Percentiles rank a stretch among this genome's conserved stretches.
phyloP scores from a whole-genome alignment of 73 alveolate genomes.

The Paraurostyla sp. region DNA sequence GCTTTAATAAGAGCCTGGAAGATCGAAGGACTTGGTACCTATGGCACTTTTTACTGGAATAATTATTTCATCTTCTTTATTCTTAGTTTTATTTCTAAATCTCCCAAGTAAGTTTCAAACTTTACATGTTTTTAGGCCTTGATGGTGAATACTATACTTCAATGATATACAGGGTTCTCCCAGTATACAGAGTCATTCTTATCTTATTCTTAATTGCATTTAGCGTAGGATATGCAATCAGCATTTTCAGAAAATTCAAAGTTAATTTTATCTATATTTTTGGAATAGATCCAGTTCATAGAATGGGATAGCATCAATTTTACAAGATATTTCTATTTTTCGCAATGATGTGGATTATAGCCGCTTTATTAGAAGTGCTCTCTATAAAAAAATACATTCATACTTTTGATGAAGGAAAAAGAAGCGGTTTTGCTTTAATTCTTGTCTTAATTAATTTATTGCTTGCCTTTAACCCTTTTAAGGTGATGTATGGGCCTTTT shows the following conservation, averaged over 20 bases:
- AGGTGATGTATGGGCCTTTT: background rate
- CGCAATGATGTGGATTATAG: background rate
- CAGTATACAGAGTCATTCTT: conserved; percentile 22
- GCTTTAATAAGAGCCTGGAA: background rate
- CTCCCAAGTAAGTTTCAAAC: conserved; percentile 1
- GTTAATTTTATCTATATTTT: conserved; percentile 83
- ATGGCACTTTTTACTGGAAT: conserved; percentile 4
- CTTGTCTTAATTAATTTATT: background rate
- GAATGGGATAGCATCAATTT: conserved; percentile 59
- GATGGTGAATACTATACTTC: background rate
- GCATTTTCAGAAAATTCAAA: conserved; percentile 69
- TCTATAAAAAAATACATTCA: background rate
- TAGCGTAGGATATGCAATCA: conserved; percentile 71
- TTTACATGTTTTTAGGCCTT: background rate
- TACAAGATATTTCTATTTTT: background rate
- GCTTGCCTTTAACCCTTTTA: background rate
- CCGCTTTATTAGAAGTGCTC: conserved; percentile 2
- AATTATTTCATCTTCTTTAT: background rate
- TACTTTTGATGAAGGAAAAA: background rate
- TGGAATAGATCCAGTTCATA: conserved; percentile 75
- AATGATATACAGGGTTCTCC: background rate
- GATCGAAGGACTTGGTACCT: conserved; percentile 22
- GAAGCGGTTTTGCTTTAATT: background rate
- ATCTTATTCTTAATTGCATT: conserved; percentile 43
- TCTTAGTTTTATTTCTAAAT: background rate